Evolutionary conservation across 108 stramenopile genomes (phyloP), one percentile per base, ranked within the genome.

Genomic region (Cyclotella atomus): DNA sequence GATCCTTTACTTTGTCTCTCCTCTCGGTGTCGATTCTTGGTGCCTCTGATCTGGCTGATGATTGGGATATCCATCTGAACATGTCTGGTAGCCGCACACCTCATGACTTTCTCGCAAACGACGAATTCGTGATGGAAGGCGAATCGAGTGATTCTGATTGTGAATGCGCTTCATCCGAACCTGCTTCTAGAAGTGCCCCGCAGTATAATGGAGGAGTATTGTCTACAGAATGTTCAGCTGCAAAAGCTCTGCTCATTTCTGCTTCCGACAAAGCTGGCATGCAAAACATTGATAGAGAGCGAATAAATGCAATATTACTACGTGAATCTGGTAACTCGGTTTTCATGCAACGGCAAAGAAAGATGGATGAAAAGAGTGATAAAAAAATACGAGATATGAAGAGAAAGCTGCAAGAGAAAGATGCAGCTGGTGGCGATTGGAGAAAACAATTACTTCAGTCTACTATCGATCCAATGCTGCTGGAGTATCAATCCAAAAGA

Each of bases 201-300:
- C 0, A 1, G 24, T 10, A 23, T 19, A 17, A 15, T 19, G n/a
- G n/a, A n/a, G n/a, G n/a, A n/a, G 4, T n/a, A 9, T 4, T n/a
- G 19, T 4, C 25, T 27, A 29, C 29, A 9, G 2, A 28, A 20
- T 10, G 33, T 1, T 3, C 65, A 30, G 17, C 79, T 33, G 92
- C 92, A n/a, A 83, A 90, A 8, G 92, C 88, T 0, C 73, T 94
- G 35, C 63, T 91, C 20, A 83, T 91, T 28, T 79, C 88, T 10
- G 92, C 92, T 8, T 66, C 78, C 49, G 86, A 86, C 81, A 94
- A 94, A 72, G 92, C 92, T 8, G 92, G 92, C 19, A 94, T 94
- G 92, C 83, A 88, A 35, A 82, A 82, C 15, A 87, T 94, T 21
- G 92, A 94, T 75, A 86, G 93, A n/a, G 62, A 75, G 2, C 64